Evolutionary conservation across 108 stramenopile species (phyloP).

Genomic region (Nannochloropsis gaditana): DNA sequence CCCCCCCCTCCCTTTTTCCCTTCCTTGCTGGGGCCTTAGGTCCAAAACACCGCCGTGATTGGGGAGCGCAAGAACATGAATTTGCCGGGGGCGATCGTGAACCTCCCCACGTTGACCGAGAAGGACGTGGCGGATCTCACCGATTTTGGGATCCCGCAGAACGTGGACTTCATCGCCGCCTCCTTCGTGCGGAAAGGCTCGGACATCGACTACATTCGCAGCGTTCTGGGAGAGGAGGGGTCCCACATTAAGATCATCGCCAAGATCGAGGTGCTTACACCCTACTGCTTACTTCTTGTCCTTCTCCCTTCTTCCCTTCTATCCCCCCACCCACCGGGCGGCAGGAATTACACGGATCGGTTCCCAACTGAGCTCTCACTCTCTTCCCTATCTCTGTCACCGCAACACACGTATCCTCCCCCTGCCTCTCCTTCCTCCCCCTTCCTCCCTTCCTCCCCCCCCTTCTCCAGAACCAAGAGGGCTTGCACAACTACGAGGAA

Average conservation of each 20-base stretch:
- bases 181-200: slow-evolving; percentile 83
- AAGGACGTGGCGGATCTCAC: slow-evolving; percentile 79
- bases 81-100: slow-evolving; percentile 92
- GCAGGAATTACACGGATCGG: neutral
- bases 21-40: slow-evolving; percentile 36
- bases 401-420: neutral
- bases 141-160: slow-evolving; percentile 77
- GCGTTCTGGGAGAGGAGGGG: slow-evolving; percentile 71
- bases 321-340: too few species aligned
- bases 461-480: slow-evolving; percentile 67
- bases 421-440: neutral
- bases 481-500: slow-evolving; percentile 76
- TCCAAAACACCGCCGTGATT: slow-evolving; percentile 44
- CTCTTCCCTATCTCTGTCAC: neutral
- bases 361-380: neutral
- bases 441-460: neutral
- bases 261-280: slow-evolving; percentile 75
- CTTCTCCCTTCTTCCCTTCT: neutral
- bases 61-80: slow-evolving; percentile 96
- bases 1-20: slow-evolving; percentile 46
- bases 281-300: neutral
- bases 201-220: slow-evolving; percentile 58
- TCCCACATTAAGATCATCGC: slow-evolving; percentile 85
- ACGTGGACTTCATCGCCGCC: slow-evolving; percentile 92
- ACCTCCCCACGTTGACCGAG: slow-evolving; percentile 83